Base-by-base conservation (phyloP, 495 filamentous ascomycete genomes). In the Stereocaulon alpinum region DNA sequence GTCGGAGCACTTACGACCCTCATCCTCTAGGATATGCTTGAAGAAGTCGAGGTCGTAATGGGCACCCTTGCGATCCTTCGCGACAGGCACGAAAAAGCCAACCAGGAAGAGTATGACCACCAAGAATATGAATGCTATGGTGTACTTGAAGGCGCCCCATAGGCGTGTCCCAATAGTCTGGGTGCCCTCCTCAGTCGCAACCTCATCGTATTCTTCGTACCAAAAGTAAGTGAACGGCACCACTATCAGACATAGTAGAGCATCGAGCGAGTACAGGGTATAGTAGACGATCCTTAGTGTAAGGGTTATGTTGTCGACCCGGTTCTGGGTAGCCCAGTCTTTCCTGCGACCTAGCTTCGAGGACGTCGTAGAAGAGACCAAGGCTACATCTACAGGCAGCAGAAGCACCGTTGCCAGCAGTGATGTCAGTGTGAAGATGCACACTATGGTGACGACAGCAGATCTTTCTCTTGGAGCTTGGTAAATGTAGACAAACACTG, bases 151-250 rank as follows among this genome's bases (percentile, higher is more conserved):
- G 34, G 93, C 89, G 12, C 83, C 82, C 84, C 84, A 90, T 59
- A 96, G 74, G 30, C 87, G 79, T 61, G 80, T 75, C 4, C 77
- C 82, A 51, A 83, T 62, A 6, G 84, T 85, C 68, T 89, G 85
- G n/a, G 77, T 80, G 15, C 88, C 87, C 27, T 87, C 80, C 59
- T 94, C 87, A 22, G 81, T 75, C 37, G 88, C 87, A 53, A 88
- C 86, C 73, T 95, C 86, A 65, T 92, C 88, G 66, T 94, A 93
- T 71, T 97, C 94, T 72, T 99, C 93, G 62, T 94, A 95, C 83
- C 85, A 96, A 72, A 99, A 99, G 73, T 97, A 99, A 14, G 90
- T 85, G 68, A 99, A 99, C 2, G 93, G 93, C 20, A 96, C 84
- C 20, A 95, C 82, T 40, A 98, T 67, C 41, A 99, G 77, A 68